A percentile compares a stretch with the other conserved stretches of the same genome.
These are phyloP conservation scores for Neopestalotiopsis rosae DNA, from an alignment of 2,329 filamentous ascomycete species.

Conservation along the genomic window DNA sequence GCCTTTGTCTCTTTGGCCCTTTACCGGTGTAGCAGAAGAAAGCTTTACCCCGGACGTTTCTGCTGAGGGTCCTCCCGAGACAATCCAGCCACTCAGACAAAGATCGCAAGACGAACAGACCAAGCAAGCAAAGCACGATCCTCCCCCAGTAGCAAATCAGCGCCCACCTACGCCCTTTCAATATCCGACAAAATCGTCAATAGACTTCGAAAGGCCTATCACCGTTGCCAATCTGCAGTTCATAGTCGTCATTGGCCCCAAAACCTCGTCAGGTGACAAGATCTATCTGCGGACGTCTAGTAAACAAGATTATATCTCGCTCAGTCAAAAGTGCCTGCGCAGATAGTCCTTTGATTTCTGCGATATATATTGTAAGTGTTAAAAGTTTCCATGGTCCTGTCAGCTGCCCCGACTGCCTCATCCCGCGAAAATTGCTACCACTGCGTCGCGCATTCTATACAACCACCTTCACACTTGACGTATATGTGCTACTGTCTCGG, in stretches of 20 bases:
- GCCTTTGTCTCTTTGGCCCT: slow-evolving; percentile 23
- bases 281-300: slow-evolving; percentile 48
- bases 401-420: slow-evolving; percentile 1
- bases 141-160: slow-evolving; percentile 55
- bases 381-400: neutral
- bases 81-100: slow-evolving; percentile 38
- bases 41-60: slow-evolving; percentile 19
- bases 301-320: slow-evolving; percentile 33
- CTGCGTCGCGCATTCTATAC: slow-evolving; percentile 22
- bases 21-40: slow-evolving; percentile 20
- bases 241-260: slow-evolving; percentile 53
- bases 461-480: neutral
- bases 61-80: slow-evolving; percentile 25
- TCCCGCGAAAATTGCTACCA: slow-evolving; percentile 17
- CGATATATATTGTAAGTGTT: slow-evolving; percentile 8
- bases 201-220: slow-evolving; percentile 53
- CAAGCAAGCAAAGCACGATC: slow-evolving; percentile 24
- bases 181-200: slow-evolving; percentile 41
- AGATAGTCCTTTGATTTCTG: slow-evolving; percentile 16
- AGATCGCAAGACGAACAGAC: slow-evolving; percentile 33
- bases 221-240: slow-evolving; percentile 49
- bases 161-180: slow-evolving; percentile 47
- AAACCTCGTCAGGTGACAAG: slow-evolving; percentile 57
- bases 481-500: neutral
- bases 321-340: slow-evolving; percentile 36